Conservation (phyloP, 148 eudicot species). For the Rhododendron henanense region DNA sequence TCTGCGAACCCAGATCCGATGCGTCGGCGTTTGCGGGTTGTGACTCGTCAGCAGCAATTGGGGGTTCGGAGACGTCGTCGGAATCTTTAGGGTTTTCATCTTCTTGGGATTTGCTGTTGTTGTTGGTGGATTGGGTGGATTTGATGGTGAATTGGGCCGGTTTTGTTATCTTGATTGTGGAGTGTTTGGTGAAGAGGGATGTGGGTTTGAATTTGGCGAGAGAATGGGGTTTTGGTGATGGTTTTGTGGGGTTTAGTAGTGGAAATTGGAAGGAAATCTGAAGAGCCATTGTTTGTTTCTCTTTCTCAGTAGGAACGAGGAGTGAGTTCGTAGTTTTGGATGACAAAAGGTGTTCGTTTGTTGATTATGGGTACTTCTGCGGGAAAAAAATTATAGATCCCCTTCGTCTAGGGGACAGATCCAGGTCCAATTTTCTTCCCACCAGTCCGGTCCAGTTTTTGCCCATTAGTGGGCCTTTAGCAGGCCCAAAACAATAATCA, state of each 20-base stretch:
- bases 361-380: background rate
- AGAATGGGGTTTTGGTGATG: background rate
- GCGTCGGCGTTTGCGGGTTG: background rate
- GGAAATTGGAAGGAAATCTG: background rate
- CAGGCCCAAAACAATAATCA: too few species aligned
- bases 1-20: conserved; percentile 59
- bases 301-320: background rate
- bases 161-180: conserved; percentile 1
- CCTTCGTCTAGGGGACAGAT: too few species aligned
- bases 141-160: conserved; percentile 1
- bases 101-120: conserved; percentile 5
- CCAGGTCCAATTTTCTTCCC: too few species aligned
- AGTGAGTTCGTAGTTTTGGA: background rate
- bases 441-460: too few species aligned
- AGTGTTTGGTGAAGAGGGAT: background rate
- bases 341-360: background rate
- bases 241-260: background rate
- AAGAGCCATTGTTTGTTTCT: conserved; percentile 8
- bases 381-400: too few species aligned
- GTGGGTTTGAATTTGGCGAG: conserved; percentile 2
- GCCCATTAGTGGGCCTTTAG: too few species aligned
- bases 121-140: conserved; percentile 1
- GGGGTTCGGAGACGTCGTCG: background rate
- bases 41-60: background rate
- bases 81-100: background rate